These are phyloP conservation scores for Otatea glauca DNA, from an alignment of 176 grass and related monocot species.

Conservation along the genomic window DNA sequence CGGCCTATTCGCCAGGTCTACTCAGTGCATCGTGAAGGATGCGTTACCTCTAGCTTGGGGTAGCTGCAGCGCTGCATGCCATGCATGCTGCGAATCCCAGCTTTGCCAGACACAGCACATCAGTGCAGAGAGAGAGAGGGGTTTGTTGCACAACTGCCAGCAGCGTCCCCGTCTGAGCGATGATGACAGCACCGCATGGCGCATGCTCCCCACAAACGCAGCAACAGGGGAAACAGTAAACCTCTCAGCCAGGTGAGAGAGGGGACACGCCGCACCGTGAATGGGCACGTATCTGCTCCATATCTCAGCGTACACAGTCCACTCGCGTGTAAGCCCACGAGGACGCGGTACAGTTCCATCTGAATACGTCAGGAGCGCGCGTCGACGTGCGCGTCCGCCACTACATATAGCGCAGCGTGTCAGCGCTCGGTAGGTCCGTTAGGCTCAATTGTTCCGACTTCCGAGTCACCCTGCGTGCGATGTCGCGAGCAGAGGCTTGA, in stretches of 20 bases:
- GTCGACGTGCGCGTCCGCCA: slow-evolving; percentile 21
- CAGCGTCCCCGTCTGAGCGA: not conserved
- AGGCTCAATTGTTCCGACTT: not conserved
- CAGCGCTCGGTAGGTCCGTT: not conserved
- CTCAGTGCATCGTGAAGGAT: not conserved
- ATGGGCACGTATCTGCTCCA: not conserved
- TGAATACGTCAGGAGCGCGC: not conserved
- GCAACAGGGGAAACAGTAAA: not conserved
- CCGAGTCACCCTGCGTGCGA: not conserved
- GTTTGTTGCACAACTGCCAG: not conserved
- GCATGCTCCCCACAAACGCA: slow-evolving; percentile 34
- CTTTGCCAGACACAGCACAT: not conserved
- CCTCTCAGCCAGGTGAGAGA: not conserved
- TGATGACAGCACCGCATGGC: slow-evolving; percentile 28
- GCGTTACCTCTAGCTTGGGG: not conserved
- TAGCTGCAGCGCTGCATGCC: not conserved
- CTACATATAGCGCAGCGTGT: not conserved
- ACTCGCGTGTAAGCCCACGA: not conserved
- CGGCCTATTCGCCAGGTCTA: too few relatives aligned
- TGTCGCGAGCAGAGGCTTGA: not conserved
- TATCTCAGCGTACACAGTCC: not conserved
- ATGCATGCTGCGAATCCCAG: slow-evolving; percentile 16
- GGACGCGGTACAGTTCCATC: not conserved
- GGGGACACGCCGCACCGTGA: too few relatives aligned
- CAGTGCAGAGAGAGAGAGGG: not conserved